Base-by-base conservation (phyloP, 2,329 filamentous ascomycete genomes). In the Chrysoporthe austroafricana region DNA sequence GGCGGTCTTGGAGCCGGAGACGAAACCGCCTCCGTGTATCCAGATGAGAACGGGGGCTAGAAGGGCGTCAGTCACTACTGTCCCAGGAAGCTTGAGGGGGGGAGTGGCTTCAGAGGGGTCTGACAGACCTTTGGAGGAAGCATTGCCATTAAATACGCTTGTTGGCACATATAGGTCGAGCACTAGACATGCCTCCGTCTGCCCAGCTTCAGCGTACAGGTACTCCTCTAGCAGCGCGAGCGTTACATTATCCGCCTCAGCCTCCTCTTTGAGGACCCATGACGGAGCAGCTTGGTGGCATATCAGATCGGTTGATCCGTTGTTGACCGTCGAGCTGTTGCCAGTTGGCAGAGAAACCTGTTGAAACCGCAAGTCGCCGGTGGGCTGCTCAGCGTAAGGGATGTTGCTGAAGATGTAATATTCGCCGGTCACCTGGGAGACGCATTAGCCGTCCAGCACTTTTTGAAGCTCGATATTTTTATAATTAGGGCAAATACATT, bases 161-260 rank as follows among this genome's bases (percentile, higher is more conserved):
- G 74, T 77, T 4, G 83, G 83, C 1, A 83, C 82, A 54, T 80
- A 81, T n/a, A 85, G 71, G 70, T 85, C 82, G 14, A 85, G 78
- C 70, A 83, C 83, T 2, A 85, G 77, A 68, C 84, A 85, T 67
- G 85, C 82, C 70, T 85, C 82, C 4, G 73, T 75, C 68, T 75
- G 72, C 9, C 71, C 73, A 13, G 69, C 16, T 34, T 71, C 67
- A 36, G 66, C 61, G n/a, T 69, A 64, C 39, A 75, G 66, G 5
- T 64, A 54, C 34, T 63, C 43, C 32, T 68, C 68, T 61, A 72
- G 68, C n/a, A 67, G 62, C 2, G 63, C 63, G 1, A 34, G 58
- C 2, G 70, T 56, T 9, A 68, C 36, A 1, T 64, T 67, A 18
- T 68, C 63, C 4, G 57, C 67, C n/a, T 65, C 43, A 39, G 67